Base-by-base conservation (phyloP, 345 rosid species). In the Arabis hirsuta region DNA sequence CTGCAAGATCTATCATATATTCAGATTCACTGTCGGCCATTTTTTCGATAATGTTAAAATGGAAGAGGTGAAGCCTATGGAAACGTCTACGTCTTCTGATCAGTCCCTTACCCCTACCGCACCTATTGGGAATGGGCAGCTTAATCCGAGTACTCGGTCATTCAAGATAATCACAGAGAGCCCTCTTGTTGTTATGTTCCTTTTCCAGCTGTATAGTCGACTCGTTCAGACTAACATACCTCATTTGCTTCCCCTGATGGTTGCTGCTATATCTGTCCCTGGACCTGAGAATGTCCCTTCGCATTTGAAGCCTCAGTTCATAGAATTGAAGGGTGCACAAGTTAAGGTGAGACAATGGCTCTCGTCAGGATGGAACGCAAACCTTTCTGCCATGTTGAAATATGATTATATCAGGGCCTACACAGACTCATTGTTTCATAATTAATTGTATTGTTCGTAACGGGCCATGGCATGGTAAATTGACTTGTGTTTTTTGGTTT, bases 161-260 rank as follows among this genome's bases (percentile, higher is more conserved):
- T 95, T 95, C 70, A 95, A 92, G 96, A 92, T 91, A 70, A 93
- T 95, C 61, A 88, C 98, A 0, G 99, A 95, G 90, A 90, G 96
- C 76, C 99, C 99, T 14, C 96, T 92, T 73, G 98, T 95, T 76
- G 99, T 95, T 67, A 95, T 95, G 98, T 95, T 95, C 79, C 84
- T 91, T 66, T 95, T 95, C 82, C 99, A 95, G 80, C 78, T 95
- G 77, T 91, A 90, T 67, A 76, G 92, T 48, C 92, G 98, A 67
- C 97, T 91, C 63, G 98, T 95, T 67, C 97, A 91, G 80, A 91
- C 97, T 41, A 95, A 95, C 76, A 95, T 95, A 72, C 99, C 99
- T 68, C 84, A 82, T 68, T 80, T 95, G 79, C 79, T 95, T 82
- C 99, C 98, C 54, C 62, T 90, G 78, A 95, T 95, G 99, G 98